Conservation (phyloP, 345 rosid genomes). For the Trapa incisa region DNA sequence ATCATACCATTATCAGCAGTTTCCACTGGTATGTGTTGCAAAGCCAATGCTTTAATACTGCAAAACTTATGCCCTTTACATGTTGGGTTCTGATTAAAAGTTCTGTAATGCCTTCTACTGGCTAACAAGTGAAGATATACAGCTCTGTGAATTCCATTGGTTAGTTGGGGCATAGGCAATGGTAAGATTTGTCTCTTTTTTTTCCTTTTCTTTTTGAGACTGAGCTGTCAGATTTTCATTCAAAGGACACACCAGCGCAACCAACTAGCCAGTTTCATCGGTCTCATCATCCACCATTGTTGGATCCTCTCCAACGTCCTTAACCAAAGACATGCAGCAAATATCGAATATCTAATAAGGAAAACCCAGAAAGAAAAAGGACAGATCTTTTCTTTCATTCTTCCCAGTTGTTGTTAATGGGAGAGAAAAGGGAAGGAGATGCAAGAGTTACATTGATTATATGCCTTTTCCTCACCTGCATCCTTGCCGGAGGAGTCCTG, state of each 20-base stretch:
- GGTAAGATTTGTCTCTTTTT: too few species aligned
- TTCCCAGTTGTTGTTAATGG: not conserved
- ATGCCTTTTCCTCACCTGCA: slow-evolving; percentile 30
- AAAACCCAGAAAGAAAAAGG: not conserved
- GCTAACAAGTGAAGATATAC: too few species aligned
- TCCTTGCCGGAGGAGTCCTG: slow-evolving; percentile 42
- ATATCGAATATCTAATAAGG: not conserved
- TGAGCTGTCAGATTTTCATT: not conserved
- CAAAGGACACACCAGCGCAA: not conserved
- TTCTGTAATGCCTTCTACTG: too few species aligned
- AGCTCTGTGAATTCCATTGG: too few species aligned
- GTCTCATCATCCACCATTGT: not conserved
- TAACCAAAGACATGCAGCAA: not conserved
- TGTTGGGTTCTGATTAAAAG: too few species aligned
- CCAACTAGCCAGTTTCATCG: not conserved
- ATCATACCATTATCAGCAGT: too few species aligned
- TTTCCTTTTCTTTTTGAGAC: not conserved
- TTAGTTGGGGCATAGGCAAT: too few species aligned
- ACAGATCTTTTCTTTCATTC: not conserved
- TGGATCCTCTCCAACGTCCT: not conserved
- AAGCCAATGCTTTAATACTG: too few species aligned
- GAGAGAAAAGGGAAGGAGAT: slow-evolving; percentile 39
- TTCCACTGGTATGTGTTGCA: too few species aligned
- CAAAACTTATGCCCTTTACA: too few species aligned
- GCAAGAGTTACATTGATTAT: slow-evolving; percentile 29